Evolutionary conservation across 139 green algal genomes (phyloP).

Genomic region (Chlorella vulgaris): DNA sequence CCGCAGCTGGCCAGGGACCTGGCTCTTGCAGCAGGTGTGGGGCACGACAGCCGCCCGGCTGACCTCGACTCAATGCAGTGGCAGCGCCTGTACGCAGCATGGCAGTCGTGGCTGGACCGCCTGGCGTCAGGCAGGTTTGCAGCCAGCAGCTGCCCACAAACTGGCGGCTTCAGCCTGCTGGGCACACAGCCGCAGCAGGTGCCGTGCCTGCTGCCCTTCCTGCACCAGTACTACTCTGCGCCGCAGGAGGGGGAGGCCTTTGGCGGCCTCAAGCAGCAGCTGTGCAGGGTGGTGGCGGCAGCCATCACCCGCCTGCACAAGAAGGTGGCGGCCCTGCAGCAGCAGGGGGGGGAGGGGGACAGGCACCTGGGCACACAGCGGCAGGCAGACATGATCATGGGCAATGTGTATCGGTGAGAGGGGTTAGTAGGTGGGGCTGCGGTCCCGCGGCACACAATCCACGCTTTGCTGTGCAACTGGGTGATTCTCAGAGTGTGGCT

Average conservation of each 20-base stretch:
- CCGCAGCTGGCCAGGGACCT: slow-evolving; percentile 69
- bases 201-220: slow-evolving; percentile 50
- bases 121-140: slow-evolving; percentile 47
- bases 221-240: slow-evolving; percentile 64
- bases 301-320: slow-evolving; percentile 56
- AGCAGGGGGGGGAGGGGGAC: slow-evolving; percentile 23
- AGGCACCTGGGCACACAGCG: slow-evolving; percentile 56
- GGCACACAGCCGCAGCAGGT: slow-evolving; percentile 38
- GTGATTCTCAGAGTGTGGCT: background rate
- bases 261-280: slow-evolving; percentile 47
- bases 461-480: background rate
- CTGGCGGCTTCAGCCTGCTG: slow-evolving; percentile 55
- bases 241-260: slow-evolving; percentile 53
- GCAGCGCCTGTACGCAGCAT: slow-evolving; percentile 56
- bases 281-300: slow-evolving; percentile 44
- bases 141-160: slow-evolving; percentile 29
- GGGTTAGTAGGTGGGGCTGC: background rate
- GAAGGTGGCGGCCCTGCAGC: slow-evolving; percentile 34
- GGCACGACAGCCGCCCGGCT: background rate
- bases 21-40: slow-evolving; percentile 40
- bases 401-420: slow-evolving; percentile 72
- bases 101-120: slow-evolving; percentile 58
- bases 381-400: slow-evolving; percentile 79
- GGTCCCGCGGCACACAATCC: background rate
- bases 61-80: slow-evolving; percentile 47